A percentile compares a stretch with the other conserved stretches of the same genome.
phyloP scores from a whole-genome alignment of 2,329 filamentous ascomycete species.

The Onygena corvina region DNA sequence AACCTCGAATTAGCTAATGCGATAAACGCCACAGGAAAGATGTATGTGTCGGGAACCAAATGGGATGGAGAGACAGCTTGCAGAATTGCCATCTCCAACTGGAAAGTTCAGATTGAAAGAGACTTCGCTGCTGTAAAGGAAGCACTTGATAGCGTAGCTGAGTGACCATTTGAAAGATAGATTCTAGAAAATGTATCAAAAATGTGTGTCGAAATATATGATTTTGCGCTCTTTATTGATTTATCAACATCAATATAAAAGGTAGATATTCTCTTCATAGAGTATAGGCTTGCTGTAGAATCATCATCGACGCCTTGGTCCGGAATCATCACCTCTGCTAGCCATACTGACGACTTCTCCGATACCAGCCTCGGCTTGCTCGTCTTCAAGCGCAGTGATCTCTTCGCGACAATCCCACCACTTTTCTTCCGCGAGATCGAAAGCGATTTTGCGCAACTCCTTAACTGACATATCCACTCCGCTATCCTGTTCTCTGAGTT shows the following conservation, averaged over 20 bases:
- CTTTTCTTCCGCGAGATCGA: constrained; percentile 83
- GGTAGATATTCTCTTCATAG: neutral
- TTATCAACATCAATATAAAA: neutral
- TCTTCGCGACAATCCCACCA: constrained; percentile 99
- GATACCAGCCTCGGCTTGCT: constrained; percentile 90
- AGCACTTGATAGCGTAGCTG: constrained; percentile 40
- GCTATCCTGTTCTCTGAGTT: constrained; percentile 54
- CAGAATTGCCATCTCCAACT: constrained; percentile 77
- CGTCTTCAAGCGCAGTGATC: constrained; percentile 79
- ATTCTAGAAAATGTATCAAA: neutral
- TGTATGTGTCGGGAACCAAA: constrained; percentile 71
- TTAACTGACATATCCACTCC: constrained; percentile 55
- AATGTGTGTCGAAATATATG: neutral
- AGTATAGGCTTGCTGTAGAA: too few relatives aligned
- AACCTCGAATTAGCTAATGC: constrained; percentile 56
- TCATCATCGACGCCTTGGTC: constrained; percentile 29
- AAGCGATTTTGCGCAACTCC: constrained; percentile 84
- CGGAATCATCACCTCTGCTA: constrained; percentile 49
- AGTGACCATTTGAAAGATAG: constrained; percentile 1
- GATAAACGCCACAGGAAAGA: constrained; percentile 61
- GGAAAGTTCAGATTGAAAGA: constrained; percentile 57
- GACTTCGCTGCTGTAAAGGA: constrained; percentile 55
- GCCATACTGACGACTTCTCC: constrained; percentile 83
- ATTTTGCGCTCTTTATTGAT: neutral
- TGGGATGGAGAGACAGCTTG: constrained; percentile 66